phyloP scores from a whole-genome alignment of 176 grass and related monocot genomes.

The Themeda triandra region DNA sequence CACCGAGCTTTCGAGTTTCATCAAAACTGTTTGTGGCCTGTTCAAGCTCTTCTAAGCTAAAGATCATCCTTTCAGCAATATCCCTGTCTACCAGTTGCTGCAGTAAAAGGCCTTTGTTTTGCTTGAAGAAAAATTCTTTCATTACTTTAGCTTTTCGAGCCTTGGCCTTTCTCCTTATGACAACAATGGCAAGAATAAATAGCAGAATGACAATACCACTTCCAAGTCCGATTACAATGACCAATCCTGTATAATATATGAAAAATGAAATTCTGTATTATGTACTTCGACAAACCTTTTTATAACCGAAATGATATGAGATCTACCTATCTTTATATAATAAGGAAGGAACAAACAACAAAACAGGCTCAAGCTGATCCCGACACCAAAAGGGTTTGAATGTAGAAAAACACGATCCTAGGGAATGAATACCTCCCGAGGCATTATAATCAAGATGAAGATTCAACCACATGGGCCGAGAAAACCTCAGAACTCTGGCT shows the following conservation, averaged over 20 bases:
- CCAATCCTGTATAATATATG: not conserved
- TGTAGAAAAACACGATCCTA: no score
- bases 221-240: slow-evolving; percentile 23
- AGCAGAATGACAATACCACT: slow-evolving; percentile 28
- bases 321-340: not conserved
- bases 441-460: no score
- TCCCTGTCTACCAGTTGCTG: slow-evolving; percentile 44
- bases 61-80: slow-evolving; percentile 65
- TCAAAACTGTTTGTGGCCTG: slow-evolving; percentile 58
- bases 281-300: not conserved
- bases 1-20: slow-evolving; percentile 27
- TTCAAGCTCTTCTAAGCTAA: slow-evolving; percentile 52
- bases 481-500: no score
- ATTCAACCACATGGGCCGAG: no score
- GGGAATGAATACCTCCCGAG: no score
- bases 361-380: not conserved
- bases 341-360: not conserved
- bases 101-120: slow-evolving; percentile 51
- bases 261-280: not conserved
- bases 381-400: not conserved
- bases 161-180: slow-evolving; percentile 32
- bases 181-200: slow-evolving; percentile 21
- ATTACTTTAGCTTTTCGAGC: slow-evolving; percentile 21
- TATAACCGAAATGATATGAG: not conserved
- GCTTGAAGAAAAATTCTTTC: slow-evolving; percentile 48